These are phyloP conservation scores for Lipomyces kockii DNA, from an alignment of 805 yeast species.

Conservation along the genomic window DNA sequence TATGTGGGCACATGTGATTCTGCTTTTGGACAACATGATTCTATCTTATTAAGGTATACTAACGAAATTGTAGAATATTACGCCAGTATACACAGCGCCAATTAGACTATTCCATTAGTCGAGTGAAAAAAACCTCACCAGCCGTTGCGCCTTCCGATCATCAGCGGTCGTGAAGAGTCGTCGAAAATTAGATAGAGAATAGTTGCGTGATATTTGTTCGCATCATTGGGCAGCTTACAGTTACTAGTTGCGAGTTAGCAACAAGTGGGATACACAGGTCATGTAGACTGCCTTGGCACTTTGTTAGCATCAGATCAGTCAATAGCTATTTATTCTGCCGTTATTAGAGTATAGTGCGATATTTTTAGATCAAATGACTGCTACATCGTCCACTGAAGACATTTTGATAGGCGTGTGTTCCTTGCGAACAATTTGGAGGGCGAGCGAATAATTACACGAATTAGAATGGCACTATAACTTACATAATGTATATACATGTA, in stretches of 20 bases:
- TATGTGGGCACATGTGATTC: neutral
- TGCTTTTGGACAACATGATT: neutral
- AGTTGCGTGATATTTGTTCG: neutral
- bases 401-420: no score
- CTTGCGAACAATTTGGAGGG: no score
- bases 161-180: neutral
- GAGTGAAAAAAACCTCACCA: slow-evolving; percentile 5
- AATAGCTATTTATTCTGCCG: no score
- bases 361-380: no score
- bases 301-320: no score
- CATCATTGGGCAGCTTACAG: neutral
- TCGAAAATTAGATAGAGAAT: neutral
- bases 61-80: slow-evolving; percentile 7
- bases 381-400: no score
- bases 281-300: no score
- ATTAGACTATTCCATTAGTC: slow-evolving; percentile 20
- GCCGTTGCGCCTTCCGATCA: neutral
- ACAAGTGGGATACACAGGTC: neutral
- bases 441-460: neutral
- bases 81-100: slow-evolving; percentile 27
- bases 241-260: neutral
- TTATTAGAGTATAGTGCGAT: no score
- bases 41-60: neutral
- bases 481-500: neutral
- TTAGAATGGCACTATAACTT: neutral